Evolutionary conservation across 106 monocot genomes (phyloP).

Genomic region (Allium sativum): DNA sequence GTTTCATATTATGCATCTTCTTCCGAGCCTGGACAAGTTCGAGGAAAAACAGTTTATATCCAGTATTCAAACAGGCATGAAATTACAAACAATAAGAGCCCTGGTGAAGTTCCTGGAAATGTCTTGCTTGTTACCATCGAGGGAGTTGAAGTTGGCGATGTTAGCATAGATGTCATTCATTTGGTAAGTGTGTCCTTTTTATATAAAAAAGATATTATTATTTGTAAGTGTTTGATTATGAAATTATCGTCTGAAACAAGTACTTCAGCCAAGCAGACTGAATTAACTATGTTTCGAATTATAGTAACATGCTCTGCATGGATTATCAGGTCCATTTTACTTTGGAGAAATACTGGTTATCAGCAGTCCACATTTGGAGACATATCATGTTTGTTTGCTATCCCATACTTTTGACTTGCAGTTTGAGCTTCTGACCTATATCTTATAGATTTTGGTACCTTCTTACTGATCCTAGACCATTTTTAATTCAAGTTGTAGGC

Average conservation of each 20-base stretch:
- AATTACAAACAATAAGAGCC: constrained; percentile 64
- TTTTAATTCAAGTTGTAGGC: constrained; percentile 24
- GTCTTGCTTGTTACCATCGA: constrained; percentile 74
- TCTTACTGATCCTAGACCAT: constrained; percentile 10
- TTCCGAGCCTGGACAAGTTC: constrained; percentile 65
- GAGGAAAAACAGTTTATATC: constrained; percentile 71
- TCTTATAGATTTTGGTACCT: constrained; percentile 12
- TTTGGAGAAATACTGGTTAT: constrained; percentile 19
- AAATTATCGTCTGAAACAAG: background rate
- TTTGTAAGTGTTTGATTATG: background rate
- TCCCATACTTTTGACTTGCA: constrained; percentile 10
- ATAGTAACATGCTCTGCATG: constrained; percentile 21
- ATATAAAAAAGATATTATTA: background rate
- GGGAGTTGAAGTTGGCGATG: constrained; percentile 73
- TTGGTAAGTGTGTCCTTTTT: constrained; percentile 20
- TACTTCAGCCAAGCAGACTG: background rate
- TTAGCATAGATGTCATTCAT: constrained; percentile 79
- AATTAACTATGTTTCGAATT: constrained; percentile 6
- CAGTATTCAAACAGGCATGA: constrained; percentile 75
- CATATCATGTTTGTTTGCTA: constrained; percentile 20
- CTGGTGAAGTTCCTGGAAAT: constrained; percentile 62
- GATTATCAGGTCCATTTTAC: constrained; percentile 28
- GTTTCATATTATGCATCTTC: constrained; percentile 70
- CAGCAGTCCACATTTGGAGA: constrained; percentile 20
- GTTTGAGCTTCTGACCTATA: constrained; percentile 12